Evolutionary conservation across 148 eudicot species (phyloP).

Genomic region (Selenicereus undatus): DNA sequence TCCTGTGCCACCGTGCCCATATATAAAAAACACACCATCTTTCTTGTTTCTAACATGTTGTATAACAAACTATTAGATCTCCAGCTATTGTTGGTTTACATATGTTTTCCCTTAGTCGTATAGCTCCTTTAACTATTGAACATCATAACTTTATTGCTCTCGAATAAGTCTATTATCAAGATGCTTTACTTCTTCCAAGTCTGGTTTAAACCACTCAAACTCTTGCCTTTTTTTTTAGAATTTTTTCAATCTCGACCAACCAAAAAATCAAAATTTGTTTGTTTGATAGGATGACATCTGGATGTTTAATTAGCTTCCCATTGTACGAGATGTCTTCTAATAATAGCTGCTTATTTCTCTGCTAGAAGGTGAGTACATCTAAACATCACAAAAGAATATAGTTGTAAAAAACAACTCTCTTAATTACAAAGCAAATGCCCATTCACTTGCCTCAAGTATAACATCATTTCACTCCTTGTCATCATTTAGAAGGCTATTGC

Average conservation of each 20-base stretch:
- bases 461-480: constrained; percentile 10
- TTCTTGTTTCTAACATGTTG: not conserved
- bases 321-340: not conserved
- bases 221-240: too few relatives aligned
- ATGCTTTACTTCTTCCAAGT: not conserved
- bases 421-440: not conserved
- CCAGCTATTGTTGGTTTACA: not conserved
- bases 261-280: not conserved
- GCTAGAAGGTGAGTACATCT: not conserved
- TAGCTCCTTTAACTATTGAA: not conserved
- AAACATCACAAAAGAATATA: not conserved
- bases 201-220: not conserved
- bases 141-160: not conserved
- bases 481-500: not conserved
- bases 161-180: not conserved
- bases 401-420: not conserved
- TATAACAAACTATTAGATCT: not conserved
- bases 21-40: not conserved
- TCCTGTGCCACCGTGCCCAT: too few relatives aligned
- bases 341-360: not conserved
- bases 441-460: not conserved
- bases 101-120: not conserved
- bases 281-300: too few relatives aligned
- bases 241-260: not conserved
- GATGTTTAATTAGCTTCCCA: not conserved